Percentiles rank a stretch among this genome's conserved stretches.
These are phyloP conservation scores for Alternaria longipes DNA, from an alignment of 2,329 filamentous ascomycete genomes.

Conservation along the genomic window DNA sequence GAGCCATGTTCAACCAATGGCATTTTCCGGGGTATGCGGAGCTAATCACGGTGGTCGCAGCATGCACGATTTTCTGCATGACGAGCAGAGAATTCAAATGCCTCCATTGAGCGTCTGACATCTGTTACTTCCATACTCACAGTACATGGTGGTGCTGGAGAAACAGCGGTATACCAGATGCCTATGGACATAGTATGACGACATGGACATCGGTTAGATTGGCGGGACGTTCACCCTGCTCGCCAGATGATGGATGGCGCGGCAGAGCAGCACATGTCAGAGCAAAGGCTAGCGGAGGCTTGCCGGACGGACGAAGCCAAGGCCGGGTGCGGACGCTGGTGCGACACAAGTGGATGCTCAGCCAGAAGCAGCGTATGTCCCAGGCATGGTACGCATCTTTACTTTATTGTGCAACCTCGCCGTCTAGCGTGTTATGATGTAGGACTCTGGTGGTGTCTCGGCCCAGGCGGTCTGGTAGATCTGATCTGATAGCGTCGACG, in stretches of 20 bases:
- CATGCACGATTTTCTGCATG: constrained; percentile 7
- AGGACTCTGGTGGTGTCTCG: constrained; percentile 3
- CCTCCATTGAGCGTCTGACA: neutral
- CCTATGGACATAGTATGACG: neutral
- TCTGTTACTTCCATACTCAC: neutral
- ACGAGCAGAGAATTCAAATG: neutral
- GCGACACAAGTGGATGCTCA: neutral
- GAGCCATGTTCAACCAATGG: constrained; percentile 12
- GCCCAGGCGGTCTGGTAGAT: constrained; percentile 15
- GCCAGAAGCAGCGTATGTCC: neutral
- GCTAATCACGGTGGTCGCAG: neutral
- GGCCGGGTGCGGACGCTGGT: constrained; percentile 6
- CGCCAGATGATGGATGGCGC: neutral
- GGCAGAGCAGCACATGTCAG: constrained; percentile 15
- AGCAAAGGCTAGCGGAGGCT: constrained; percentile 17
- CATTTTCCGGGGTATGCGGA: constrained; percentile 16
- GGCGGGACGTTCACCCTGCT: constrained; percentile 11
- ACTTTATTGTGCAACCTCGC: constrained; percentile 7
- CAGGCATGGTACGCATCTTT: constrained; percentile 5
- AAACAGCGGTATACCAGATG: neutral
- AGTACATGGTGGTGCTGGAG: neutral
- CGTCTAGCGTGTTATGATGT: constrained; percentile 8
- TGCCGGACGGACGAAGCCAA: constrained; percentile 12
- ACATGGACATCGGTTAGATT: constrained; percentile 11
- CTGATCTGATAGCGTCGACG: constrained; percentile 21